Evolutionary conservation across 441 rosid genomes (phyloP).

Genomic region (Geranium incanum): DNA sequence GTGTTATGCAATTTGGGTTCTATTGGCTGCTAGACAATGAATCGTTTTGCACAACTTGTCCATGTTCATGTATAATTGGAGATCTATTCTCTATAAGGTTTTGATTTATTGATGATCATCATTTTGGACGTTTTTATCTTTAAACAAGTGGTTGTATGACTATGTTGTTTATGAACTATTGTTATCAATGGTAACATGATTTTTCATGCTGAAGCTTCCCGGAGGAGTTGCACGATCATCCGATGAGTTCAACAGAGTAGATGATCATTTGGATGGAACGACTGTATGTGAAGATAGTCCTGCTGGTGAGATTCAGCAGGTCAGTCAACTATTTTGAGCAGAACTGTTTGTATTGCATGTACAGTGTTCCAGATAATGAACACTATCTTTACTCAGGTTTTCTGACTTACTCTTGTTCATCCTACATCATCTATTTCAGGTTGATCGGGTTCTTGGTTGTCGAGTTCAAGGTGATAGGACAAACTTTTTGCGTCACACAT

Average conservation of each 20-base stretch:
- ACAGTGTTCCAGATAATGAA: slow-evolving; percentile 7
- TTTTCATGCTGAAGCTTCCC: slow-evolving; percentile 42
- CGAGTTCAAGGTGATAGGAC: slow-evolving; percentile 54
- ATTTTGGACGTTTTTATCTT: neutral
- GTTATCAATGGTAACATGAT: slow-evolving; percentile 7
- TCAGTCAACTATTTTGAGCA: slow-evolving; percentile 21
- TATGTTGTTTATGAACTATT: slow-evolving; percentile 20
- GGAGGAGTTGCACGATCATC: slow-evolving; percentile 33
- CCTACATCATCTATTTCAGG: slow-evolving; percentile 36
- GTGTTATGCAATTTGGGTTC: neutral
- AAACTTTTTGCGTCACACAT: slow-evolving; percentile 26
- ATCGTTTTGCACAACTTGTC: neutral
- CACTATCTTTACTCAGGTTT: slow-evolving; percentile 18
- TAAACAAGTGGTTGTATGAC: neutral
- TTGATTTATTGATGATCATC: slow-evolving; percentile 3
- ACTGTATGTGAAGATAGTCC: slow-evolving; percentile 26
- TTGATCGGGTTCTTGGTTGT: slow-evolving; percentile 93
- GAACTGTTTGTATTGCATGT: neutral
- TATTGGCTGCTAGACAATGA: slow-evolving; percentile 4
- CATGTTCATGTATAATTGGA: neutral
- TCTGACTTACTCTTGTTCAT: neutral
- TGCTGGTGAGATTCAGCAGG: slow-evolving; percentile 66
- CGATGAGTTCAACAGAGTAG: slow-evolving; percentile 36
- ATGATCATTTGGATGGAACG: slow-evolving; percentile 32
- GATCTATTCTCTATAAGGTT: neutral